Evolutionary conservation across 768 basidiomycete species (phyloP), one percentile per base, ranked within the genome.

Genomic region (Pisolithus microcarpus): DNA sequence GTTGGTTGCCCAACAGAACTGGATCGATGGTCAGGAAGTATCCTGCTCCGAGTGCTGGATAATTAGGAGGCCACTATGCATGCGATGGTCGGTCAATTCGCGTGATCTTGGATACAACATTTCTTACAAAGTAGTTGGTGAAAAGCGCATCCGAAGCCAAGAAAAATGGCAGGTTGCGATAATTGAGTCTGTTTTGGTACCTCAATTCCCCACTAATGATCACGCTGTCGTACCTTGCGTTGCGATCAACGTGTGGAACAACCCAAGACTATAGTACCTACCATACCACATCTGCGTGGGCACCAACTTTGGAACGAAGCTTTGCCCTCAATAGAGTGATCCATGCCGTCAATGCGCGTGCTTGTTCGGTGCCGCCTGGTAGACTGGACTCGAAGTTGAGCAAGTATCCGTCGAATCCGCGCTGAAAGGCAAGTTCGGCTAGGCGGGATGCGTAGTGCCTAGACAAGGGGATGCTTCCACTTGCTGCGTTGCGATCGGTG

Each of bases 361-460:
- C 79, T 53, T 89, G 85, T 48, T 81, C 76, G 4, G 70, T 54
- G 0, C 76, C 72, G 28, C 77, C 75, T 16, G 57, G 62, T 4
- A 87, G 67, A 3, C 70, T 66, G 38, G 70, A 78, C 60, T 91
- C 90, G 43, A 91, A 77, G 60, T 92, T 91, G 34, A 92, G 75
- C 16, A 92, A 70, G 60, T 87, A 92, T 0, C 90, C 90, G 56
- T 91, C 90, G 51, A 91, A 91, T 0, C 88, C 87, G 6, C 86
- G 78, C 56, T 87, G 80, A 30, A 70, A 59, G 2, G 89, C 89
- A 1, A 91, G 71, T 23, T 82, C 74, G 0, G 89, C 87, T 8
- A 92, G 73, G 15, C 78, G 51, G 30, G 70, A 73, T 0, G 88
- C 87, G 53, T 90, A 91, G 58, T 83, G 79, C 1, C 74, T 70